Evolutionary conservation across 495 filamentous ascomycete species (phyloP).

Genomic region (Aspergillus asperescens): DNA sequence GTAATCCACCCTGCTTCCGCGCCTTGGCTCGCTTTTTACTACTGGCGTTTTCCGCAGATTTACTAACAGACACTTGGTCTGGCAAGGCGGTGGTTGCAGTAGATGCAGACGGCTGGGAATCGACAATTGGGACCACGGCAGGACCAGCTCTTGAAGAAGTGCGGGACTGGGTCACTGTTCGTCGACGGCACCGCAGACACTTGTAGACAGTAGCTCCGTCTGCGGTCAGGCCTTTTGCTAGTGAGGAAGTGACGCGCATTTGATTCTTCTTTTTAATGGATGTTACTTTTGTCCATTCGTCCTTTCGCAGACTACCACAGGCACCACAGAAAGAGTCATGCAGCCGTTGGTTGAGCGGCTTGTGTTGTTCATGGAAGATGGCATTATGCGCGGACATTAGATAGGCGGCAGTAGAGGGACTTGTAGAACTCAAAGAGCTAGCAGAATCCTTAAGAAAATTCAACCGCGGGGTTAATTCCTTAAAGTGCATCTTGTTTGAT

Average conservation of each 20-base stretch:
- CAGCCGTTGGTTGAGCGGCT: conserved; percentile 33
- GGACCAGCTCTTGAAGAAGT: conserved; percentile 1
- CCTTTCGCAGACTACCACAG: conserved; percentile 47
- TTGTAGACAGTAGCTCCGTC: conserved; percentile 33
- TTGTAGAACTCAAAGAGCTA: conserved; percentile 30
- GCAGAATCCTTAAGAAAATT: conserved; percentile 46
- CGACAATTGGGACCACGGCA: conserved; percentile 4
- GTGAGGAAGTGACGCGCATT: conserved; percentile 5
- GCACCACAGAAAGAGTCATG: conserved; percentile 43
- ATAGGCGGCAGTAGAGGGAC: conserved; percentile 47
- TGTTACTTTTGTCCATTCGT: conserved; percentile 37
- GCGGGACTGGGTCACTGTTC: conserved; percentile 24
- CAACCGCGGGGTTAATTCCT: conserved; percentile 32
- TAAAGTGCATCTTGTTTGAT: conserved; percentile 26
- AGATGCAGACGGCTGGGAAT: conserved; percentile 12
- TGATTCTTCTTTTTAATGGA: conserved; percentile 26
- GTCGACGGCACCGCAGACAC: conserved; percentile 36
- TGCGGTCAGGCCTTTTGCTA: conserved; percentile 8
- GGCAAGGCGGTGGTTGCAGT: conserved; percentile 8
- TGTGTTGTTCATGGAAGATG: conserved; percentile 37
- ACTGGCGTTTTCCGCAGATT: conserved; percentile 41
- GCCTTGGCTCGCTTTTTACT: conserved; percentile 58
- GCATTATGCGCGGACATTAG: conserved; percentile 40
- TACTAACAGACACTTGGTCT: conserved; percentile 9
- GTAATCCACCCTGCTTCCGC: conserved; percentile 54